These are phyloP conservation scores for Castanopsis chinensis DNA, from an alignment of 306 rosid genomes.

Conservation along the genomic window DNA sequence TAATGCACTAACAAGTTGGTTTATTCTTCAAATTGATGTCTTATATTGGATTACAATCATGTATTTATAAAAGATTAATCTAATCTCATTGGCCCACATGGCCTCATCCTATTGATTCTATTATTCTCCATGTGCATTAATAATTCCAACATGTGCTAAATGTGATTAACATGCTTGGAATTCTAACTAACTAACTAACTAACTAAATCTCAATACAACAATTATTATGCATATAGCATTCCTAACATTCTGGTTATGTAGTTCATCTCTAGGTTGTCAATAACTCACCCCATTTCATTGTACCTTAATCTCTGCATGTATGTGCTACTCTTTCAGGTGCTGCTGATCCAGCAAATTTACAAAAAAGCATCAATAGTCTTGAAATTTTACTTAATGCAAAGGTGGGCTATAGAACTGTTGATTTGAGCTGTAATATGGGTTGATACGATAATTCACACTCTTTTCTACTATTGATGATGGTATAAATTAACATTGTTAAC, in stretches of 20 bases:
- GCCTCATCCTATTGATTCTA: too few species aligned
- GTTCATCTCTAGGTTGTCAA: conserved; percentile 12
- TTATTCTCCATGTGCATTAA: too few species aligned
- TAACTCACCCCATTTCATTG: conserved; percentile 4
- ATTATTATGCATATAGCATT: too few species aligned
- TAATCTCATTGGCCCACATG: too few species aligned
- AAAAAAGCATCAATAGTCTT: conserved; percentile 90
- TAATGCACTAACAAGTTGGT: too few species aligned
- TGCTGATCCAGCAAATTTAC: conserved; percentile 54
- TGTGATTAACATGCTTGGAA: too few species aligned
- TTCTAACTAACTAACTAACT: too few species aligned
- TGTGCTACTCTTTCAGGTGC: conserved; percentile 57
- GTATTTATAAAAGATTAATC: too few species aligned
- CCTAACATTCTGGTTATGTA: conserved; percentile 5
- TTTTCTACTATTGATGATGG: not conserved
- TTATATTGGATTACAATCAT: too few species aligned
- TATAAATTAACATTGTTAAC: conserved; percentile 3
- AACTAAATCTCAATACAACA: too few species aligned
- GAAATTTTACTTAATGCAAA: conserved; percentile 78
- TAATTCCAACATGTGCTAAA: too few species aligned
- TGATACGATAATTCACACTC: not conserved
- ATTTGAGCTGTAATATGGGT: conserved; percentile 10
- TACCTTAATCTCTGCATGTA: conserved; percentile 6
- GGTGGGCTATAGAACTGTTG: conserved; percentile 49
- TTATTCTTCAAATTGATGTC: too few species aligned